phyloP scores from a whole-genome alignment of 441 rosid species.

The Euphorbia corollata region DNA sequence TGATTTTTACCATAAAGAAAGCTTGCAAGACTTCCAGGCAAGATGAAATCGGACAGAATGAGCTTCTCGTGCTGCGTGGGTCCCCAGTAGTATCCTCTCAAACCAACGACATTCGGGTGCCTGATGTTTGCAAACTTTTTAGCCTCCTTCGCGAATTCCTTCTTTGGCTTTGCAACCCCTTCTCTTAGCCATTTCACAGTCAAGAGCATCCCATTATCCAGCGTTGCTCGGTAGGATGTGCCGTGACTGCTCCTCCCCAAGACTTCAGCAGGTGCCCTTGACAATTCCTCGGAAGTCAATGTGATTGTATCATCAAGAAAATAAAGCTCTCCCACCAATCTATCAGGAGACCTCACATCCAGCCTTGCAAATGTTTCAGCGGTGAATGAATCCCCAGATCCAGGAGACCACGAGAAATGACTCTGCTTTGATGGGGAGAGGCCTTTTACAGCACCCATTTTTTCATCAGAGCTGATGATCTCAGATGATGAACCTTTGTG shows the following conservation, averaged over 20 bases:
- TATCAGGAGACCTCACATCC: conserved; percentile 89
- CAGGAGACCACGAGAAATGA: conserved; percentile 81
- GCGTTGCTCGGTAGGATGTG: conserved; percentile 85
- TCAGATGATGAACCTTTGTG: conserved; percentile 79
- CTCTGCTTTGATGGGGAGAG: conserved; percentile 83
- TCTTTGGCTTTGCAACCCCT: conserved; percentile 94
- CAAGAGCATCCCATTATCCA: conserved; percentile 75
- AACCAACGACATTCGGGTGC: conserved; percentile 93
- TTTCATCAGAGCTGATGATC: conserved; percentile 73
- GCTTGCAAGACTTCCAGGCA: conserved; percentile 96
- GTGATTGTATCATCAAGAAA: conserved; percentile 85
- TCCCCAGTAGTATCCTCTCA: conserved; percentile 98
- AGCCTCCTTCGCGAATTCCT: conserved; percentile 91
- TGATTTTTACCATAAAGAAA: conserved; percentile 77
- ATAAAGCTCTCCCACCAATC: conserved; percentile 84
- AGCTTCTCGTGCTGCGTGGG: conserved; percentile 98
- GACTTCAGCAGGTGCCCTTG: conserved; percentile 97
- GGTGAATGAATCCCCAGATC: conserved; percentile 83
- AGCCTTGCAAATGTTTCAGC: conserved; percentile 72
- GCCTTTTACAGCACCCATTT: conserved; percentile 53
- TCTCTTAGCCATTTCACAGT: conserved; percentile 98
- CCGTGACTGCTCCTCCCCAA: conserved; percentile 99
- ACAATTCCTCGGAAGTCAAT: conserved; percentile 85
- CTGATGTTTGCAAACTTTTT: conserved; percentile 88
- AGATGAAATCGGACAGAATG: conserved; percentile 84